phyloP scores from a whole-genome alignment of 495 filamentous ascomycete genomes.

The Cetradonia linearis region DNA sequence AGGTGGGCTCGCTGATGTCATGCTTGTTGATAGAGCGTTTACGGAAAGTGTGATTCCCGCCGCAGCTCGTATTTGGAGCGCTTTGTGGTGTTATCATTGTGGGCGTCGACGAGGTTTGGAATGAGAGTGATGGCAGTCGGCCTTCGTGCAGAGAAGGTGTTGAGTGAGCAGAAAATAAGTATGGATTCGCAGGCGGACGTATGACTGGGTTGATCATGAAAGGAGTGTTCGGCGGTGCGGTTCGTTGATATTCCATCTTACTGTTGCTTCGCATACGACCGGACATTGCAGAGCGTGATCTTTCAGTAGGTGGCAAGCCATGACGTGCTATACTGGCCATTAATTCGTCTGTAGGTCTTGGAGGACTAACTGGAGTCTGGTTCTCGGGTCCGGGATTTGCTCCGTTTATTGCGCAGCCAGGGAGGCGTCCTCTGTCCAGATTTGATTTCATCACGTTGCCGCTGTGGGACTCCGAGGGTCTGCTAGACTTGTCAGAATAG shows the following conservation, averaged over 20 bases:
- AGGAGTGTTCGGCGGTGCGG: slow-evolving; percentile 28
- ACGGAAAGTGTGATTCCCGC: slow-evolving; percentile 31
- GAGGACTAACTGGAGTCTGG: slow-evolving; percentile 16
- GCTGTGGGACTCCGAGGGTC: slow-evolving; percentile 5
- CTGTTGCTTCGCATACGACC: slow-evolving; percentile 41
- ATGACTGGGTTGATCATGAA: slow-evolving; percentile 26
- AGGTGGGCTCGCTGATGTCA: slow-evolving; percentile 74
- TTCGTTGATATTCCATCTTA: slow-evolving; percentile 35
- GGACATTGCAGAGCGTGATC: slow-evolving; percentile 32
- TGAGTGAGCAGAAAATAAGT: slow-evolving; percentile 39
- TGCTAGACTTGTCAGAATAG: slow-evolving; percentile 16
- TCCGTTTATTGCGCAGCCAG: slow-evolving; percentile 12
- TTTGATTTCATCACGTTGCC: slow-evolving; percentile 5
- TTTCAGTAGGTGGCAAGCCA: slow-evolving; percentile 26
- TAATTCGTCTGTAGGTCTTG: slow-evolving; percentile 36
- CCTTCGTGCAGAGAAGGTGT: slow-evolving; percentile 42
- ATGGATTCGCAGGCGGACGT: slow-evolving; percentile 30
- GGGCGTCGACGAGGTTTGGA: slow-evolving; percentile 22
- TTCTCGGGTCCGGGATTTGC: neutral
- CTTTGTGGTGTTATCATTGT: slow-evolving; percentile 23
- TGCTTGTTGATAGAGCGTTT: slow-evolving; percentile 64
- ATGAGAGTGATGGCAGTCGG: slow-evolving; percentile 29
- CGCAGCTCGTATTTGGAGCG: slow-evolving; percentile 19
- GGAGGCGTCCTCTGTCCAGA: slow-evolving; percentile 12
- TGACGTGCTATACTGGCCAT: slow-evolving; percentile 23